Evolutionary conservation across 345 rosid genomes (phyloP).

Genomic region (Populus deltoides): DNA sequence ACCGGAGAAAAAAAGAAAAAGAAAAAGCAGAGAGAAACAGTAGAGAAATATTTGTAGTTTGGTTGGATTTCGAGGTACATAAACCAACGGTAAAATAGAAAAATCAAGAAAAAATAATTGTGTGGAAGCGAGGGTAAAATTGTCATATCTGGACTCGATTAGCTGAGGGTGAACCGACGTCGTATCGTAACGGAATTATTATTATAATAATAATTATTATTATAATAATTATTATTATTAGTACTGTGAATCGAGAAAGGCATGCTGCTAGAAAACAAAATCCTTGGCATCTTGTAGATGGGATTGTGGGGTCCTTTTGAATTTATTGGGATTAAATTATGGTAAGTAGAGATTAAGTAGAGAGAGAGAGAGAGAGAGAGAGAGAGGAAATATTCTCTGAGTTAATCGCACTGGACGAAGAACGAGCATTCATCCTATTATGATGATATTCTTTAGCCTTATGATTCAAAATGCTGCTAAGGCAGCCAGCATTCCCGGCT

Average conservation of each 20-base stretch:
- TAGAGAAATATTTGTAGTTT: conserved; percentile 13
- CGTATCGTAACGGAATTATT: neutral
- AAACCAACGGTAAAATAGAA: neutral
- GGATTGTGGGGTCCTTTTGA: conserved; percentile 8
- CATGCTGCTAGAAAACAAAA: neutral
- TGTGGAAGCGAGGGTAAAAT: neutral
- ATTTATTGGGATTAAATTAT: conserved; percentile 16
- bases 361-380: neutral
- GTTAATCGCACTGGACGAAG: neutral
- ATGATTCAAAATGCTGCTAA: too few relatives aligned
- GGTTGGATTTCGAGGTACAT: conserved; percentile 5
- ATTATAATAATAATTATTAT: too few relatives aligned
- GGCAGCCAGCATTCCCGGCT: too few relatives aligned
- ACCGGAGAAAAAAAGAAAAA: neutral
- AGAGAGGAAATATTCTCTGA: neutral
- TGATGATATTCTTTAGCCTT: too few relatives aligned
- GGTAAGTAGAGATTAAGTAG: neutral
- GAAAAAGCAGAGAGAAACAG: neutral
- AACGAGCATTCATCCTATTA: neutral
- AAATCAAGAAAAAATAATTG: neutral
- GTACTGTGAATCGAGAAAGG: neutral
- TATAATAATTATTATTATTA: too few relatives aligned
- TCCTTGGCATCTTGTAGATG: neutral
- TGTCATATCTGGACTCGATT: neutral
- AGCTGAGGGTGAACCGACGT: neutral